These are phyloP conservation scores for Rhizopogon sp. DNA, from an alignment of 768 basidiomycete genomes.

Conservation along the genomic window DNA sequence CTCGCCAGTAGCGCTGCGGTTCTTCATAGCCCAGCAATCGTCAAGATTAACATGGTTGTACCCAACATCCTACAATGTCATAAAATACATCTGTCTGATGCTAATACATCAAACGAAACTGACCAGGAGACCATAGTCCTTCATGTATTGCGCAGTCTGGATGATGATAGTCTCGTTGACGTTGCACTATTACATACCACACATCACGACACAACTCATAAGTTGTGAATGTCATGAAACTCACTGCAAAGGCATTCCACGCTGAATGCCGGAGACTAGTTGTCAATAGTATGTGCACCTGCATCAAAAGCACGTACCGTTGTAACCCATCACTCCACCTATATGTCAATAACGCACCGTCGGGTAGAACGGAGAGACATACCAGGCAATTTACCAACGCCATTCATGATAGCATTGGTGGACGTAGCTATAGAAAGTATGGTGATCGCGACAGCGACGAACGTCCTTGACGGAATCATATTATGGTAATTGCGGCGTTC, in stretches of 20 bases:
- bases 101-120: neutral
- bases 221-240: constrained; percentile 8
- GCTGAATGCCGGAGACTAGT: constrained; percentile 29
- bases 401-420: constrained; percentile 19
- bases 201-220: neutral
- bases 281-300: neutral
- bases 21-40: constrained; percentile 58
- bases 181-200: constrained; percentile 37
- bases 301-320: constrained; percentile 12
- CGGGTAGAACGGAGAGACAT: neutral
- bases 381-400: constrained; percentile 28
- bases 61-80: constrained; percentile 40
- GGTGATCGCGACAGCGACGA: constrained; percentile 2
- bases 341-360: constrained; percentile 3
- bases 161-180: constrained; percentile 50
- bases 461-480: constrained; percentile 6
- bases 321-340: constrained; percentile 26
- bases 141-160: constrained; percentile 46
- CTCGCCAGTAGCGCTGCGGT: constrained; percentile 45
- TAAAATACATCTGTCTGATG: constrained; percentile 1
- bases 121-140: constrained; percentile 46
- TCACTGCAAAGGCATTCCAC: constrained; percentile 62
- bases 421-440: constrained; percentile 10
- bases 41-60: constrained; percentile 59
- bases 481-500: neutral